Conservation (phyloP, 2,329 filamentous ascomycete genomes). For the Ceratocystis colombiana region DNA sequence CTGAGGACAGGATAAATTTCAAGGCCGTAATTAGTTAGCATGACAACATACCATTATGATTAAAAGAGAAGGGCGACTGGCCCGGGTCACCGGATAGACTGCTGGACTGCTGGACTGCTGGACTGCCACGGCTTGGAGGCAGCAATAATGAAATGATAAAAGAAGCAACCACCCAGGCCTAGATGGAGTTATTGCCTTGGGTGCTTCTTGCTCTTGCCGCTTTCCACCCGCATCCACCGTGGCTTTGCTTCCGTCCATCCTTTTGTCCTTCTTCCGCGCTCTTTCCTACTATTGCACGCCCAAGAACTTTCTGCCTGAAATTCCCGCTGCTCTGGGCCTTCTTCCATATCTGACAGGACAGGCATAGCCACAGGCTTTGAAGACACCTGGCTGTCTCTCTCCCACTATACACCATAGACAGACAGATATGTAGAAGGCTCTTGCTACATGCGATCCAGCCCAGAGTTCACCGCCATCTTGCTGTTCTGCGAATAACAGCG, state of each 20-base stretch:
- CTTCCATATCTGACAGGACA: not conserved
- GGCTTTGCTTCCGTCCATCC: not conserved
- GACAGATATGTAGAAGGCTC: not conserved
- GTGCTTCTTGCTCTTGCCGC: not conserved
- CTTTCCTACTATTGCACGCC: not conserved
- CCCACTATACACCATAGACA: not conserved
- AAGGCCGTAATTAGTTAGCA: not conserved
- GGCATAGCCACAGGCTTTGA: not conserved
- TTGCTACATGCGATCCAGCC: not conserved
- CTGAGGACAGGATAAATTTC: not conserved
- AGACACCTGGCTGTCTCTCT: not conserved
- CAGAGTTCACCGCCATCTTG: slow-evolving; percentile 10
- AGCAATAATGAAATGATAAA: not conserved
- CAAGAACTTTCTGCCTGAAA: not conserved
- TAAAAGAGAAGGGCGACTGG: not conserved
- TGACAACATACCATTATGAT: not conserved
- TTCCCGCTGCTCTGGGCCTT: not conserved
- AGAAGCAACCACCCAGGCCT: not conserved
- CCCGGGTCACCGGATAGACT: slow-evolving; percentile 3
- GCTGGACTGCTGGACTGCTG: no score
- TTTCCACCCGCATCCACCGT: not conserved
- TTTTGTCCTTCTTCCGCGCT: not conserved
- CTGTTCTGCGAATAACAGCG: not conserved
- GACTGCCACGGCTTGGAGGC: not conserved
- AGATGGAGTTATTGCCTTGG: not conserved